phyloP scores from a whole-genome alignment of 2,329 filamentous ascomycete species.

The Sporothrix euskadiensis region DNA sequence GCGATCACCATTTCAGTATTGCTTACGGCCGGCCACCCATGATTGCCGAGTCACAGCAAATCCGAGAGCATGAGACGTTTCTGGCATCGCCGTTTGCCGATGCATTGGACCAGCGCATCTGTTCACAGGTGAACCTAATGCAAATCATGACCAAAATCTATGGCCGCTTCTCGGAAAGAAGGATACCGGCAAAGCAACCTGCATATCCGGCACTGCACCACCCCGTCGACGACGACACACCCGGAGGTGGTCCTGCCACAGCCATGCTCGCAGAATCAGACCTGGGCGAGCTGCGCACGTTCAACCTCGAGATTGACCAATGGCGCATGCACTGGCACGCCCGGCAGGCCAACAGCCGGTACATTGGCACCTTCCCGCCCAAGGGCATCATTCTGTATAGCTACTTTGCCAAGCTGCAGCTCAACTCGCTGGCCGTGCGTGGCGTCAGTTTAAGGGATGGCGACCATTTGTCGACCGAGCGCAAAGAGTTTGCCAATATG shows the following conservation, averaged over 20 bases:
- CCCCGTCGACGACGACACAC: not conserved
- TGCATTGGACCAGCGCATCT: constrained; percentile 30
- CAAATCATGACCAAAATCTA: not conserved
- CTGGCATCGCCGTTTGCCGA: constrained; percentile 34
- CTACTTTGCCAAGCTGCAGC: constrained; percentile 43
- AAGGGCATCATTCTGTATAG: constrained; percentile 43
- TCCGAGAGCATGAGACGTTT: constrained; percentile 37
- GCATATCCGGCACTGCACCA: not conserved
- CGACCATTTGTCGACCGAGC: constrained; percentile 31
- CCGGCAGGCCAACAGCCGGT: constrained; percentile 34
- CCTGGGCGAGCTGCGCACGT: constrained; percentile 42
- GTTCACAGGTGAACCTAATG: not conserved
- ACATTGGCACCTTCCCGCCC: constrained; percentile 41
- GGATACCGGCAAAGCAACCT: not conserved
- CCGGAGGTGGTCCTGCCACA: not conserved
- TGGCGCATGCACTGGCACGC: constrained; percentile 44
- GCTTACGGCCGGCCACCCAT: constrained; percentile 40
- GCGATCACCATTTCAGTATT: constrained; percentile 40
- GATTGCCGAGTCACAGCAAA: constrained; percentile 33
- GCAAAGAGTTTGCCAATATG: constrained; percentile 34
- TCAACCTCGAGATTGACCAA: constrained; percentile 47
- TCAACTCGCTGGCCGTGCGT: constrained; percentile 46
- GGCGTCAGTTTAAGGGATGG: constrained; percentile 48
- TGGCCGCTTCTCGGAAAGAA: not conserved
- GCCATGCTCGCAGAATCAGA: constrained; percentile 35